Percentiles rank a stretch among this genome's conserved stretches.
Conservation (phyloP, 73 alveolate genomes). For the Durusdinium trenchii region DNA sequence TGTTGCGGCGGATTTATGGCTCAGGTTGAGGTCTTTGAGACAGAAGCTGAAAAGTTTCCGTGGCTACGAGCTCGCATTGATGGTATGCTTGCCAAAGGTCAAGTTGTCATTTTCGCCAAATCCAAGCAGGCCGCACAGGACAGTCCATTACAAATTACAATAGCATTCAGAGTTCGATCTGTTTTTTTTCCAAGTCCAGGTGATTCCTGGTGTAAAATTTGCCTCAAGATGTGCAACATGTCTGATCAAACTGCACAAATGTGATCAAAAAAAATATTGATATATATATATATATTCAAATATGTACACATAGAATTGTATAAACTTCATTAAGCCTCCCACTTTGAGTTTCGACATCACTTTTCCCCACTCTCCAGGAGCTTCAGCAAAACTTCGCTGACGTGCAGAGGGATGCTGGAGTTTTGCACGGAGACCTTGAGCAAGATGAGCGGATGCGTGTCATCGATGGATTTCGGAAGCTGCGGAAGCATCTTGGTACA, state of each 20-base stretch:
- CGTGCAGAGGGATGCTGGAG: slow-evolving; percentile 97
- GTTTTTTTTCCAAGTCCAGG: too few species aligned
- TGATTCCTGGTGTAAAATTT: too few species aligned
- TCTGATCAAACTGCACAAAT: too few species aligned
- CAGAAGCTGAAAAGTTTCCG: slow-evolving; percentile 98
- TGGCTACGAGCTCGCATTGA: slow-evolving; percentile 97
- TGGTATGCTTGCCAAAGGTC: slow-evolving; percentile 97
- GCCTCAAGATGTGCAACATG: too few species aligned
- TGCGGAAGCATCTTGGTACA: slow-evolving; percentile 96
- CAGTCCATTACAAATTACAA: too few species aligned
- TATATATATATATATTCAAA: too few species aligned
- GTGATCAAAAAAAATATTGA: too few species aligned
- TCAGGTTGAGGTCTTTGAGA: slow-evolving; percentile 96
- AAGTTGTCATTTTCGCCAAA: slow-evolving; percentile 97
- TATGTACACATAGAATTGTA: too few species aligned
- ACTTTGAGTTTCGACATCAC: neutral
- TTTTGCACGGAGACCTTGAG: slow-evolving; percentile 98
- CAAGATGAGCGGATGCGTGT: slow-evolving; percentile 98
- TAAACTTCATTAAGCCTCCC: too few species aligned
- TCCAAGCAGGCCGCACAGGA: slow-evolving; percentile 96
- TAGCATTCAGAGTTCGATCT: too few species aligned
- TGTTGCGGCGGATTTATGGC: neutral
- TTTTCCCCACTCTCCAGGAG: slow-evolving; percentile 53
- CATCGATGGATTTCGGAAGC: slow-evolving; percentile 97
- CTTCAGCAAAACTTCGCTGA: slow-evolving; percentile 97